Evolutionary conservation across 176 grass and related monocot species (phyloP).

Genomic region (Eleusine indica): DNA sequence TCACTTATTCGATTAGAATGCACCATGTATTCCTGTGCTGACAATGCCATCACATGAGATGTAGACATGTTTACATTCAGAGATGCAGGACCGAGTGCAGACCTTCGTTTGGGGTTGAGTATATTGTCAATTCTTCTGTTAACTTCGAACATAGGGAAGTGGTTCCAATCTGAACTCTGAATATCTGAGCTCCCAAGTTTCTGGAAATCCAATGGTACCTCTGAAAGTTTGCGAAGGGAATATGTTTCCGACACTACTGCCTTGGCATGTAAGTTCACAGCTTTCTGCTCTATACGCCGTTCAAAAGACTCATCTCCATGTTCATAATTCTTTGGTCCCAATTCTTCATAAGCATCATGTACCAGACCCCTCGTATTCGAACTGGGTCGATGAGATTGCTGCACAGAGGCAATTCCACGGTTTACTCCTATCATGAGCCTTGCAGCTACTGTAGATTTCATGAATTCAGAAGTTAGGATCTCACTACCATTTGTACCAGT

Average conservation of each 20-base stretch:
- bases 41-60: slow-evolving; percentile 39
- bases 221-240: slow-evolving; percentile 46
- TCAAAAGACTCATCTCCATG: slow-evolving; percentile 31
- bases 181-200: slow-evolving; percentile 44
- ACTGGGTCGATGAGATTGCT: slow-evolving; percentile 15
- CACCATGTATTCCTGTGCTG: slow-evolving; percentile 39
- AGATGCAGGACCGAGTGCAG: not conserved
- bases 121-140: slow-evolving; percentile 60
- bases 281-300: slow-evolving; percentile 40
- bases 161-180: slow-evolving; percentile 40
- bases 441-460: slow-evolving; percentile 49
- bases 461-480: slow-evolving; percentile 23
- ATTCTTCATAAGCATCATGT: slow-evolving; percentile 29
- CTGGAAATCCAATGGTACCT: slow-evolving; percentile 39
- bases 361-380: slow-evolving; percentile 26
- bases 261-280: slow-evolving; percentile 36
- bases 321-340: slow-evolving; percentile 23
- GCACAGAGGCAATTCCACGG: slow-evolving; percentile 26
- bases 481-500: slow-evolving; percentile 3
- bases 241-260: slow-evolving; percentile 46
- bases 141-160: slow-evolving; percentile 61
- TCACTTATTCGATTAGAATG: slow-evolving; percentile 29
- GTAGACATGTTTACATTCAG: slow-evolving; percentile 44
- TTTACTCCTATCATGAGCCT: slow-evolving; percentile 49
- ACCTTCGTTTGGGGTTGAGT: slow-evolving; percentile 48